A percentile compares a stretch with the other conserved stretches of the same genome.
phyloP scores from a whole-genome alignment of 768 basidiomycete genomes.

The Crucibulum laeve region DNA sequence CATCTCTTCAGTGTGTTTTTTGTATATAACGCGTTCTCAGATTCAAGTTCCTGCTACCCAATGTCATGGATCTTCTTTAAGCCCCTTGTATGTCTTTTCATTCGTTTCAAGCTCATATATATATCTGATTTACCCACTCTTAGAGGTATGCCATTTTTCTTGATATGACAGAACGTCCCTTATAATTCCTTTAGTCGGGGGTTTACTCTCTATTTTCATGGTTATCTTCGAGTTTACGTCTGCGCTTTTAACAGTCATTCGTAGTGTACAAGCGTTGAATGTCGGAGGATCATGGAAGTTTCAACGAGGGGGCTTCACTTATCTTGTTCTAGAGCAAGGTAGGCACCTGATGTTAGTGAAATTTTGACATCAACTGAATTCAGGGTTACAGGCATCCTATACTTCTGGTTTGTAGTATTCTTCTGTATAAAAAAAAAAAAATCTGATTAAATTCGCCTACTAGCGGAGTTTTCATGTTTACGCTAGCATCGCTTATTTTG shows the following conservation, averaged over 20 bases:
- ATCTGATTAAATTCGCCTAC: neutral
- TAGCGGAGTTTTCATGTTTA: neutral
- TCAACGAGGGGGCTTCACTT: neutral
- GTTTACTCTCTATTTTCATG: conserved; percentile 23
- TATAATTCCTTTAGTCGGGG: conserved; percentile 12
- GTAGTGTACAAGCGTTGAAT: conserved; percentile 18
- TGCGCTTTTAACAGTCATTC: conserved; percentile 15
- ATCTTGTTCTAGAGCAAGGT: neutral
- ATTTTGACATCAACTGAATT: conserved; percentile 5
- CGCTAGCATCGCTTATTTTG: neutral
- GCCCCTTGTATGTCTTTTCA: neutral
- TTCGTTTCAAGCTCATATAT: too few species aligned
- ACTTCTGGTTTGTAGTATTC: conserved; percentile 20
- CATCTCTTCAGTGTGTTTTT: neutral
- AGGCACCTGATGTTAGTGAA: neutral
- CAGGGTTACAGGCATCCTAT: conserved; percentile 16
- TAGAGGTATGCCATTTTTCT: too few species aligned
- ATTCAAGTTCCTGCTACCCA: neutral
- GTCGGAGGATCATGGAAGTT: conserved; percentile 11
- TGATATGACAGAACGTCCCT: too few species aligned
- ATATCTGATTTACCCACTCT: too few species aligned
- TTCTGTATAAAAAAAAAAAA: neutral
- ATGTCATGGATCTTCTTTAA: neutral
- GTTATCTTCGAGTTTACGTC: conserved; percentile 20
- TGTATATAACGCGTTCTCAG: neutral